Conservation (phyloP, 148 eudicot species). For the Bassia scoparia region DNA sequence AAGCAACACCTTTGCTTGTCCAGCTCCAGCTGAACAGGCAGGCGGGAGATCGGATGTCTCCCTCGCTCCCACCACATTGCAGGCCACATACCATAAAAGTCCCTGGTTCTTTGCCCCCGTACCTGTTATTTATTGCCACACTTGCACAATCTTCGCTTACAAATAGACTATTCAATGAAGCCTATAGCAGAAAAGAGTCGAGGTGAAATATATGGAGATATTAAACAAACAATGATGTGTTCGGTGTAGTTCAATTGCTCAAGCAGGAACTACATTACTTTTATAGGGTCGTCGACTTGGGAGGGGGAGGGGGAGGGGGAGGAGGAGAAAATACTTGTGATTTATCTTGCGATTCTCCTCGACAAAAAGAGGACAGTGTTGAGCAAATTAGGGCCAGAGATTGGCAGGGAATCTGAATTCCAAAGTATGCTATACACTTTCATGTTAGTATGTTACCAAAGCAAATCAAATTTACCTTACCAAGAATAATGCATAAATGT, state of each 20-base stretch:
- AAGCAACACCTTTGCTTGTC: background rate
- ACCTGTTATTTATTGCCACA: background rate
- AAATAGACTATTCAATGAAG: constrained; percentile 3
- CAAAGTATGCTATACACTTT: background rate
- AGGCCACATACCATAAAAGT: constrained; percentile 5
- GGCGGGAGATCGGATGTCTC: constrained; percentile 1
- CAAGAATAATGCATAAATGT: background rate
- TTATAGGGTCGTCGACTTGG: no score
- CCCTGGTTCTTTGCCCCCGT: constrained; percentile 11
- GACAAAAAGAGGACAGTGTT: no score
- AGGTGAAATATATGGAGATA: background rate
- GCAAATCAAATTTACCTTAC: background rate
- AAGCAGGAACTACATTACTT: background rate
- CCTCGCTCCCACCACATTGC: constrained; percentile 16
- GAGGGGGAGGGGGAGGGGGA: no score
- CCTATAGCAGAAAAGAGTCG: background rate
- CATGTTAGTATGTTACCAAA: background rate
- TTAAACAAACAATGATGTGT: background rate
- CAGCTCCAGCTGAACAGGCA: constrained; percentile 12
- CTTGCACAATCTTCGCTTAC: background rate
- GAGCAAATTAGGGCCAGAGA: background rate
- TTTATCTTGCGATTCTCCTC: no score
- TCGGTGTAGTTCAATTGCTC: background rate
- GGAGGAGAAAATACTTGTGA: no score
- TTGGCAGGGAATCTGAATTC: background rate